Percentiles rank a stretch among this genome's conserved stretches.
Conservation (phyloP, 1,284 basidiomycete species). For the Ganoderma boninense region DNA sequence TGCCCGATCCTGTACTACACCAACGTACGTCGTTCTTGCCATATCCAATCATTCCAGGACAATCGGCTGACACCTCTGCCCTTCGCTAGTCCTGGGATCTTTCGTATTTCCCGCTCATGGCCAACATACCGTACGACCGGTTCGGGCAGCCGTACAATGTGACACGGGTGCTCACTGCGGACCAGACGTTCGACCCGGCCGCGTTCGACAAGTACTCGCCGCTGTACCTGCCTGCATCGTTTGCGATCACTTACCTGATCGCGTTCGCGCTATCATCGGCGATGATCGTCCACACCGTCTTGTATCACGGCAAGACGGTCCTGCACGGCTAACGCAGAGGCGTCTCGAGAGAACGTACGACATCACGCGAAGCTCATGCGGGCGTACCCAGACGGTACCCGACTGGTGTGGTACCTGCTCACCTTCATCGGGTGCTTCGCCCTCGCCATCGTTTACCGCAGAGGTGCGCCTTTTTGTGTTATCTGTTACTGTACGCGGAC, state of each 20-base stretch:
- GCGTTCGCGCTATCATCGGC: slow-evolving; percentile 89
- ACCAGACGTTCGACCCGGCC: slow-evolving; percentile 73
- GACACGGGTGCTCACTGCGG: slow-evolving; percentile 66
- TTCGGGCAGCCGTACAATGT: slow-evolving; percentile 85
- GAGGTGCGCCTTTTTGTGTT: slow-evolving; percentile 58
- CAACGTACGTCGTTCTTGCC: slow-evolving; percentile 63
- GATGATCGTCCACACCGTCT: slow-evolving; percentile 86
- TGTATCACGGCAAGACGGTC: slow-evolving; percentile 89
- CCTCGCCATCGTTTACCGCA: slow-evolving; percentile 78
- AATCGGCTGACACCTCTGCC: not conserved
- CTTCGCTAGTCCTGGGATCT: slow-evolving; percentile 78
- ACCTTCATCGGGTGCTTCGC: slow-evolving; percentile 77
- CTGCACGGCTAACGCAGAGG: slow-evolving; percentile 78
- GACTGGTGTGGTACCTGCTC: slow-evolving; percentile 91
- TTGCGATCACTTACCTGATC: slow-evolving; percentile 89
- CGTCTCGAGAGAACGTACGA: slow-evolving; percentile 90
- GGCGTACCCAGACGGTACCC: slow-evolving; percentile 92
- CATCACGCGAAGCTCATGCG: slow-evolving; percentile 97
- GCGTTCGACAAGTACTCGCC: slow-evolving; percentile 91
- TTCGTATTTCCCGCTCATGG: slow-evolving; percentile 87
- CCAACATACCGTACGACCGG: slow-evolving; percentile 81
- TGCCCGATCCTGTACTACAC: slow-evolving; percentile 92
- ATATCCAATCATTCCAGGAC: not conserved
- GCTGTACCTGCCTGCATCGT: slow-evolving; percentile 89
- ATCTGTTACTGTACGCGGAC: slow-evolving; percentile 5